Base-by-base conservation (phyloP, 1,284 basidiomycete species). In the Fomes fomentarius region DNA sequence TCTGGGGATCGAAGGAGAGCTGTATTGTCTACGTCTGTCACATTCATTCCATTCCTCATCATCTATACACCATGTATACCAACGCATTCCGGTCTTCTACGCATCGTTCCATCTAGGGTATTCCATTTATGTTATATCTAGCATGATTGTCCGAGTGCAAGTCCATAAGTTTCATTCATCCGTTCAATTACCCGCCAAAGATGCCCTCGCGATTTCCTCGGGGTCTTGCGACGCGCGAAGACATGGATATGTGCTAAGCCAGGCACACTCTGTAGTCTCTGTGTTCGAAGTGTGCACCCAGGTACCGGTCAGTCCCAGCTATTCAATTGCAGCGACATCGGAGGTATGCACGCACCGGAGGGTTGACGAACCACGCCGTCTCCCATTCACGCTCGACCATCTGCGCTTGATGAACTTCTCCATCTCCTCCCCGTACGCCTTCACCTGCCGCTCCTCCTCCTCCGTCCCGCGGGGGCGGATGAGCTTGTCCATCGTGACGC, bases 281-380 rank as follows among this genome's bases (percentile, higher is more conserved):
- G 69, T 37, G 35, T n/a, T n/a, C n/a, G 28, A 9, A 24, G 22
- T 31, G 48, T 40, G 47, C 17, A 2, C 10, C 47, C 38, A n/a
- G n/a, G n/a, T n/a, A n/a, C n/a, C n/a, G n/a, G n/a, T n/a, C n/a
- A n/a, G n/a, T n/a, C n/a, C n/a, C n/a, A n/a, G n/a, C n/a, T n/a
- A n/a, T n/a, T n/a, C n/a, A n/a, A n/a, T n/a, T n/a, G n/a, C n/a
- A n/a, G n/a, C n/a, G n/a, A n/a, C n/a, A n/a, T 14, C 8, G 37
- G 17, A 14, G 7, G 6, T n/a, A 15, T 17, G 43, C 37, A 64
- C 87, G 70, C 64, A 91, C 90, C 39, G 86, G 87, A 40, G 91
- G 90, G 66, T 93, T 93, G 26, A 91, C 87, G 66, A 91, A 93
- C 91, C 91, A 93, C 2, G 87, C 87, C 0, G 89, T 91, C 70